phyloP scores from a whole-genome alignment of 805 yeast species.

The Ogataea dorogensis region DNA sequence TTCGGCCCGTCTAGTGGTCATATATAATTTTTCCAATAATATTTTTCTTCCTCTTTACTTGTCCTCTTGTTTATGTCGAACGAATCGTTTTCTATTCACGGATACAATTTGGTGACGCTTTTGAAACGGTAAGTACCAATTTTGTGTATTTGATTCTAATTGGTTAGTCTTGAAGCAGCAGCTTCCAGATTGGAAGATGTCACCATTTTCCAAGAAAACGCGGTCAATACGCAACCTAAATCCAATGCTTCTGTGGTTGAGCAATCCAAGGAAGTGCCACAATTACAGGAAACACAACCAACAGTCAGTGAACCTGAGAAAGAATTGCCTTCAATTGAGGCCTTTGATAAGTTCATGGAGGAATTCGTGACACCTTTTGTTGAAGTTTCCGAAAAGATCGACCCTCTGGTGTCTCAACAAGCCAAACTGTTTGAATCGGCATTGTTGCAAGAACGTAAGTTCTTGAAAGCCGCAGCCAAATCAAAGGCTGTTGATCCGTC shows the following conservation, averaged over 20 bases:
- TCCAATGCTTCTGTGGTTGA: no score
- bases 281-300: no score
- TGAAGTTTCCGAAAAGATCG: constrained; percentile 49
- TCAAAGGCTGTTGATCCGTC: constrained; percentile 64
- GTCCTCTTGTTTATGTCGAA: constrained; percentile 21
- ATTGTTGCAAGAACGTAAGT: constrained; percentile 55
- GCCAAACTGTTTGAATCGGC: constrained; percentile 50
- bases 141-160: constrained; percentile 1
- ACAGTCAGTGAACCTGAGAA: constrained; percentile 34
- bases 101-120: constrained; percentile 83
- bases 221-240: constrained; percentile 3
- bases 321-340: constrained; percentile 40
- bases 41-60: constrained; percentile 4
- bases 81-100: constrained; percentile 60
- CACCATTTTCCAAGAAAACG: constrained; percentile 70
- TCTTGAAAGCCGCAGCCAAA: constrained; percentile 56
- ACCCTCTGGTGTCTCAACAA: constrained; percentile 55
- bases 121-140: constrained; percentile 55
- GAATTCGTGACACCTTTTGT: constrained; percentile 61
- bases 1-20: constrained; percentile 15
- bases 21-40: constrained; percentile 1
- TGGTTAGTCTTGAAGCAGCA: constrained; percentile 1
- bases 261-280: no score
- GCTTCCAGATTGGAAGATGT: constrained; percentile 73
- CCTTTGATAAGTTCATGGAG: constrained; percentile 53